Evolutionary conservation across 139 green algal species (phyloP).

Genomic region (Dunaliella primolecta): DNA sequence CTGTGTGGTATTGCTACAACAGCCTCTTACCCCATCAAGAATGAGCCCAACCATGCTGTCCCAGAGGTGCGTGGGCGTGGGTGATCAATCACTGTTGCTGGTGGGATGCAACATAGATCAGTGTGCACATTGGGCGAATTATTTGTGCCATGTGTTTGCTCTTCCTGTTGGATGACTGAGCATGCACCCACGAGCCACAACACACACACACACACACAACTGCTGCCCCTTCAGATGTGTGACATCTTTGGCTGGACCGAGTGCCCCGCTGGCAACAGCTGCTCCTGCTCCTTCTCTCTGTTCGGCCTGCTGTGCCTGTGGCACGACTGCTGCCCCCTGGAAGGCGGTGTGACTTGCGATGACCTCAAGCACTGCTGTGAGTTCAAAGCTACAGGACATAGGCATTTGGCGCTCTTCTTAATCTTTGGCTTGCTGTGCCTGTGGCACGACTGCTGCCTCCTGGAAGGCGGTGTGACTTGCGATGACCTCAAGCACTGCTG

Average conservation of each 20-base stretch:
- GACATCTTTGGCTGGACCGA: conserved; percentile 53
- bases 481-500: conserved; percentile 93
- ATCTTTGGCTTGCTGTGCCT: conserved; percentile 42
- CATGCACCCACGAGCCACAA: too few species aligned
- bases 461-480: conserved; percentile 81
- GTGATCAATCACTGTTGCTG: too few species aligned
- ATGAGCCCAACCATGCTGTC: conserved; percentile 6
- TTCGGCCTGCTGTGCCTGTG: conserved; percentile 42
- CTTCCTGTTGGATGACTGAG: too few species aligned
- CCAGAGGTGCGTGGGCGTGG: conserved; percentile 13
- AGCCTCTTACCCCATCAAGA: conserved; percentile 89
- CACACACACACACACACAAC: too few species aligned
- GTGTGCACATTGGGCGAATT: too few species aligned
- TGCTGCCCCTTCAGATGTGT: conserved; percentile 36
- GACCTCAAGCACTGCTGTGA: conserved; percentile 95
- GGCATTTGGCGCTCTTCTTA: too few species aligned
- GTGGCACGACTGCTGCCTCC: conserved; percentile 86
- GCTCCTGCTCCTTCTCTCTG: conserved; percentile 45
- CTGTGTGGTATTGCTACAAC: conserved; percentile 86
- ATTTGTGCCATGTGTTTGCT: too few species aligned
- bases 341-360: conserved; percentile 78
- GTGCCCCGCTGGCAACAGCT: conserved; percentile 39
- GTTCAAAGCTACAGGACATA: too few species aligned
- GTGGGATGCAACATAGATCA: too few species aligned
- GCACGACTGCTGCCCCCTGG: conserved; percentile 89